Conservation (phyloP, 164 flowering plant genomes). For the Buxus sempervirens region DNA sequence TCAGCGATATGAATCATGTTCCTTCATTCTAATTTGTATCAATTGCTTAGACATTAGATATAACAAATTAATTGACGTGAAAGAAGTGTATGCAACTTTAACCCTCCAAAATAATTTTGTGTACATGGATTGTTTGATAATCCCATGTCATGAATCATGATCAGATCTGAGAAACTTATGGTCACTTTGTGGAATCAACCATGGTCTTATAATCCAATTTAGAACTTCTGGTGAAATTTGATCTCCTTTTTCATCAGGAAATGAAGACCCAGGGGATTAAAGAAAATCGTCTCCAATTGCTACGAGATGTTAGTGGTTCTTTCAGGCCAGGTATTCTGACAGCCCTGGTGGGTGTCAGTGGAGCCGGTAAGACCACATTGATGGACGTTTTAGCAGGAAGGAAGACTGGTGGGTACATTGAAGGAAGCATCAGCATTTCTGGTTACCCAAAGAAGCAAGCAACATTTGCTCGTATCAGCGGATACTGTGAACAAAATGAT, state of each 20-base stretch:
- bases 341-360: conserved; percentile 66
- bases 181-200: not conserved
- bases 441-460: conserved; percentile 59
- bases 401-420: conserved; percentile 61
- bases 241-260: conserved; percentile 38
- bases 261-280: conserved; percentile 54
- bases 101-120: not conserved
- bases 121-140: too few relatives aligned
- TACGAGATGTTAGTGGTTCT: conserved; percentile 60
- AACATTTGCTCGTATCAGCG: conserved; percentile 63
- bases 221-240: not conserved
- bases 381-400: conserved; percentile 73
- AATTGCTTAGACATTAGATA: too few relatives aligned
- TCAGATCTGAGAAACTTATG: too few relatives aligned
- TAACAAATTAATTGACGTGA: too few relatives aligned
- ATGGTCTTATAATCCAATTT: not conserved
- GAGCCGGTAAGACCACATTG: conserved; percentile 71
- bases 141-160: too few relatives aligned
- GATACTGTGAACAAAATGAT: conserved; percentile 69
- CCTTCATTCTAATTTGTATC: too few relatives aligned
- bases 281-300: conserved; percentile 48
- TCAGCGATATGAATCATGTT: too few relatives aligned
- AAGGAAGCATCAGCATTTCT: conserved; percentile 52
- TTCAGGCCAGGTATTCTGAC: conserved; percentile 63
- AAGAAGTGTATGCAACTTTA: not conserved